Conservation (phyloP, 192 early-diverging fungal species). For the Polychytrium aggregatum region DNA sequence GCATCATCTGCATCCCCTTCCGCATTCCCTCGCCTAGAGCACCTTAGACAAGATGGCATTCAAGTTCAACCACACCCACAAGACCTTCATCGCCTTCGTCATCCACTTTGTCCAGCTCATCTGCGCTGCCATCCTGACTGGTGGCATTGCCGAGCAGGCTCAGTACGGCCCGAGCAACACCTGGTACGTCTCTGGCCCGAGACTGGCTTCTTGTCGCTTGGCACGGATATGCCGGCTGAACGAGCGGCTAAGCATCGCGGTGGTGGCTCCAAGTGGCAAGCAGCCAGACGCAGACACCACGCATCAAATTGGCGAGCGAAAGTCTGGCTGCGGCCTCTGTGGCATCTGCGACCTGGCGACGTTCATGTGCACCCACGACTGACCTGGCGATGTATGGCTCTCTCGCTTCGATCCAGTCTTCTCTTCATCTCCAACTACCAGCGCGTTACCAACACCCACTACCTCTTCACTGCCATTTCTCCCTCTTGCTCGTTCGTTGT, state of each 20-base stretch:
- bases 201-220: no score
- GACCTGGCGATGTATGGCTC: no score
- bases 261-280: no score
- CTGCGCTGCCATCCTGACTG: conserved; percentile 12
- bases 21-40: no score
- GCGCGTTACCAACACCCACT: conserved; percentile 8
- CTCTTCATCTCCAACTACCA: conserved; percentile 17
- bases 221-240: no score
- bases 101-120: conserved; percentile 1
- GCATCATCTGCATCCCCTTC: no score
- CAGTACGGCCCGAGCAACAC: conserved; percentile 14
- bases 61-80: no score
- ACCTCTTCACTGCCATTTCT: conserved; percentile 15
- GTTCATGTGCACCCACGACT: not conserved
- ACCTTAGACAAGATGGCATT: no score
- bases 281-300: not conserved
- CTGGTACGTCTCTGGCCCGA: conserved; percentile 1
- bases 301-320: not conserved
- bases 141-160: conserved; percentile 18
- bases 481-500: conserved; percentile 10
- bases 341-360: not conserved
- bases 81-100: no score
- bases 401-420: not conserved
- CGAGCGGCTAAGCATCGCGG: no score
- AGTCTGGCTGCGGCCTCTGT: not conserved